phyloP scores from a whole-genome alignment of 805 yeast genomes.

The Metschnikowia borealis region DNA sequence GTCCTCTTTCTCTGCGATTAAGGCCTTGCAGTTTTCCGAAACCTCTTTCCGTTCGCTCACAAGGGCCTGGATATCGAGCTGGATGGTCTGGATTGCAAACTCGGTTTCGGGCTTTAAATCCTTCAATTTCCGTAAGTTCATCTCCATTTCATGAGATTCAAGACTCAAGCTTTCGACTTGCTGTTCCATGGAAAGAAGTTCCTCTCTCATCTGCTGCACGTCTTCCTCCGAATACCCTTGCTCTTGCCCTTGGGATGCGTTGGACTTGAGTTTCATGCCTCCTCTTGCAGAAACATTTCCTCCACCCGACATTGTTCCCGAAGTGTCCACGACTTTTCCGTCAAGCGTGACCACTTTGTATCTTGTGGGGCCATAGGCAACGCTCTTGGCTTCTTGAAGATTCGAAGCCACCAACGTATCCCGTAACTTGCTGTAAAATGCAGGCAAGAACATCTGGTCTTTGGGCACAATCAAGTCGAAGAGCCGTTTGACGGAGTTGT shows the following conservation, averaged over 20 bases:
- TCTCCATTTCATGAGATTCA: constrained; percentile 56
- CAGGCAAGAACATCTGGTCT: constrained; percentile 70
- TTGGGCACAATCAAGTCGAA: constrained; percentile 76
- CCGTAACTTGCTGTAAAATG: constrained; percentile 81
- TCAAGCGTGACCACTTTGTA: constrained; percentile 89
- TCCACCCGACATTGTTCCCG: constrained; percentile 98
- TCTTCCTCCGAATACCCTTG: constrained; percentile 52
- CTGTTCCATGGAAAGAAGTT: constrained; percentile 50
- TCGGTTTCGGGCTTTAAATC: constrained; percentile 72
- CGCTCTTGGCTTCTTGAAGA: constrained; percentile 74
- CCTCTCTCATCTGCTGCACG: constrained; percentile 49
- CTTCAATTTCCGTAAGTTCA: constrained; percentile 52
- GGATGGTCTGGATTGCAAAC: constrained; percentile 51
- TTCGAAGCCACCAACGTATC: constrained; percentile 85
- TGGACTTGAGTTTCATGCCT: constrained; percentile 60
- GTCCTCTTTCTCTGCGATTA: constrained; percentile 36
- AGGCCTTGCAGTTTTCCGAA: constrained; percentile 39
- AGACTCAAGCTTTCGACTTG: constrained; percentile 47
- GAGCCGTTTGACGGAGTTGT: constrained; percentile 66
- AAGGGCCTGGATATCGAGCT: constrained; percentile 62
- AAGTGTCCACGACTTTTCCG: constrained; percentile 86
- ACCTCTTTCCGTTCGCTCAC: constrained; percentile 50
- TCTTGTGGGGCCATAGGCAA: constrained; percentile 79
- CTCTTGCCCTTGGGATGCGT: constrained; percentile 21
- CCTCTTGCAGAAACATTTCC: constrained; percentile 71